These are phyloP conservation scores for Blastosporella zonata DNA, from an alignment of 1,284 basidiomycete genomes.

Conservation along the genomic window DNA sequence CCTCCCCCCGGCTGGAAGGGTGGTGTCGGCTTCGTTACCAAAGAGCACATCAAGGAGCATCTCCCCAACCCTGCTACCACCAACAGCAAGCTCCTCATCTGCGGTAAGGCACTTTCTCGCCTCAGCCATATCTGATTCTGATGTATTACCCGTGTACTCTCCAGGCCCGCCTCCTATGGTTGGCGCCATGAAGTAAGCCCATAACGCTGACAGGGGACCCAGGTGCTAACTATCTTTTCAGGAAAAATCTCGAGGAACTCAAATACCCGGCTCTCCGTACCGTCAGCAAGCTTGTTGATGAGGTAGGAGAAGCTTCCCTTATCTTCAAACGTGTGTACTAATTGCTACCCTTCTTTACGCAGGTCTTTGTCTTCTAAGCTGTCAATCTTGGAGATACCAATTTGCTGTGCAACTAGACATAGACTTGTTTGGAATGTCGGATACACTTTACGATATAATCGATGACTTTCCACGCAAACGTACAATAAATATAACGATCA, in stretches of 20 bases:
- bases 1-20: conserved; percentile 84
- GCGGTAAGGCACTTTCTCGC: conserved; percentile 48
- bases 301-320: conserved; percentile 46
- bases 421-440: conserved; percentile 3
- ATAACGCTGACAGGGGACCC: conserved; percentile 11
- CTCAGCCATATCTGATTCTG: conserved; percentile 4
- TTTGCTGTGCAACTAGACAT: conserved; percentile 3
- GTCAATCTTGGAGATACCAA: conserved; percentile 4
- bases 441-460: conserved; percentile 7
- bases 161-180: conserved; percentile 95
- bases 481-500: background rate
- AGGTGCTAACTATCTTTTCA: conserved; percentile 27
- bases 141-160: conserved; percentile 10
- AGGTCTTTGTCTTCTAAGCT: conserved; percentile 67
- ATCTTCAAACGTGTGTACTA: background rate
- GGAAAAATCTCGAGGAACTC: conserved; percentile 86
- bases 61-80: conserved; percentile 56
- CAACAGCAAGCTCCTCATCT: conserved; percentile 83
- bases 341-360: conserved; percentile 8
- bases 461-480: background rate
- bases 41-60: conserved; percentile 86
- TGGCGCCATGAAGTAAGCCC: conserved; percentile 87
- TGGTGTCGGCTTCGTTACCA: conserved; percentile 89
- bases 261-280: conserved; percentile 85
- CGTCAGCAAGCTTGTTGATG: conserved; percentile 91